These are phyloP conservation scores for Xylariaceae sp. DNA, from an alignment of 2,329 filamentous ascomycete genomes.

Conservation along the genomic window DNA sequence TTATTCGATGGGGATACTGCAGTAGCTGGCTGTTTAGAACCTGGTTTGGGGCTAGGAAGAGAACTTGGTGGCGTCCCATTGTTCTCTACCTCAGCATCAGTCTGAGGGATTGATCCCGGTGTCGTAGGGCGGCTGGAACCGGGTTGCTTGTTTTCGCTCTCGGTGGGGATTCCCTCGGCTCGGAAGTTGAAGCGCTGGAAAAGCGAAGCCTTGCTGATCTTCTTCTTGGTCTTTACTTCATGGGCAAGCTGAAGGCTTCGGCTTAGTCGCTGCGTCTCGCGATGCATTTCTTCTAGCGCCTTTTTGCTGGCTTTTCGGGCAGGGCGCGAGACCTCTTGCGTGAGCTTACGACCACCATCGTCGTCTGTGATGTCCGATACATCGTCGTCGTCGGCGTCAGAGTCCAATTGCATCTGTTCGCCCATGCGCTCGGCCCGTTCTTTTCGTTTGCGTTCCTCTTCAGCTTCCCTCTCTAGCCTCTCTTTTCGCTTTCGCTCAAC, in stretches of 20 bases:
- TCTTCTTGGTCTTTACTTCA: constrained; percentile 85
- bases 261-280: constrained; percentile 86
- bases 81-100: constrained; percentile 48
- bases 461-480: constrained; percentile 60
- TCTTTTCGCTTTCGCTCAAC: constrained; percentile 70
- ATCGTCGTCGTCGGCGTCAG: constrained; percentile 51
- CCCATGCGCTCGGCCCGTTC: constrained; percentile 39
- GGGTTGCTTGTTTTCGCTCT: constrained; percentile 34
- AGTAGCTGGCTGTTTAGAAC: constrained; percentile 7
- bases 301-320: constrained; percentile 88
- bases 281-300: constrained; percentile 88
- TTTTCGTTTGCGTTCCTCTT: constrained; percentile 45
- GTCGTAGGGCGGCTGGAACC: constrained; percentile 54
- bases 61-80: constrained; percentile 70
- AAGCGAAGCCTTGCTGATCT: constrained; percentile 75
- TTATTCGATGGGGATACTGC: constrained; percentile 10
- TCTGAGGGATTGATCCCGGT: constrained; percentile 40
- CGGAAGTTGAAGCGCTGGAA: constrained; percentile 80
- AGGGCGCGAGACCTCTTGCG: constrained; percentile 61
- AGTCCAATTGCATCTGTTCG: constrained; percentile 37
- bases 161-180: constrained; percentile 35
- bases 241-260: constrained; percentile 88
- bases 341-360: constrained; percentile 59
- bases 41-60: constrained; percentile 40
- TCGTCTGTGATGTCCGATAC: constrained; percentile 56